Evolutionary conservation across 2,329 filamentous ascomycete species (phyloP).

Genomic region (Paecilomyces variotii): DNA sequence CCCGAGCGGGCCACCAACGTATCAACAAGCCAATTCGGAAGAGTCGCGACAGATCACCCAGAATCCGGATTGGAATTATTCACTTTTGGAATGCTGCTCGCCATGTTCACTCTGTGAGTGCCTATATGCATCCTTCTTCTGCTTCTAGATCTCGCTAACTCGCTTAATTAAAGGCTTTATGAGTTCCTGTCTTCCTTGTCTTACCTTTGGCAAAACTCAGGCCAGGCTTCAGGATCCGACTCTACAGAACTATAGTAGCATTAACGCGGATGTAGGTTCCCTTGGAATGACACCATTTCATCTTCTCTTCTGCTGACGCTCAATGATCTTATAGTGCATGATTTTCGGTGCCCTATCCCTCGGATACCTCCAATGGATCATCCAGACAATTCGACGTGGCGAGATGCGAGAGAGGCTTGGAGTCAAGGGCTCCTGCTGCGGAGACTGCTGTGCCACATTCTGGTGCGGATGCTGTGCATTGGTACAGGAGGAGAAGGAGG

Average conservation of each 20-base stretch:
- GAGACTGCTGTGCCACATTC: conserved; percentile 11
- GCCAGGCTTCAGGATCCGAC: conserved; percentile 5
- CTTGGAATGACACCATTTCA: not conserved
- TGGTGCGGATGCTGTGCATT: conserved; percentile 14
- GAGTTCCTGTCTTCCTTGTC: conserved; percentile 11
- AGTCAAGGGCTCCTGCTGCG: conserved; percentile 10
- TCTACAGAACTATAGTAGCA: conserved; percentile 3
- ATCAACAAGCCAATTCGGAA: not conserved
- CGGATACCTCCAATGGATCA: conserved; percentile 11
- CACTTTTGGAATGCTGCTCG: conserved; percentile 9
- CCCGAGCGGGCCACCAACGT: conserved; percentile 1
- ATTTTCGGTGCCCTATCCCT: conserved; percentile 9
- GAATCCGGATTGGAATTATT: conserved; percentile 10
- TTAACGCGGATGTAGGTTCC: conserved; percentile 5
- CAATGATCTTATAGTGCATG: conserved; percentile 4
- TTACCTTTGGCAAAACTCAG: conserved; percentile 13
- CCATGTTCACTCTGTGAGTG: conserved; percentile 11
- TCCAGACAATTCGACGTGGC: conserved; percentile 10
- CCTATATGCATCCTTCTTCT: not conserved
- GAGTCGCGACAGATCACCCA: conserved; percentile 2
- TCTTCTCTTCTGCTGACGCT: no score
- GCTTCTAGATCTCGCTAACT: not conserved
- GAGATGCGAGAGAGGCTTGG: conserved; percentile 10
- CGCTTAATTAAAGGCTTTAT: conserved; percentile 4
- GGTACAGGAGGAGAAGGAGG: conserved; percentile 15